Percentiles rank a stretch among this genome's conserved stretches.
These are phyloP conservation scores for Medicago arabica DNA, from an alignment of 306 rosid species.

Conservation along the genomic window DNA sequence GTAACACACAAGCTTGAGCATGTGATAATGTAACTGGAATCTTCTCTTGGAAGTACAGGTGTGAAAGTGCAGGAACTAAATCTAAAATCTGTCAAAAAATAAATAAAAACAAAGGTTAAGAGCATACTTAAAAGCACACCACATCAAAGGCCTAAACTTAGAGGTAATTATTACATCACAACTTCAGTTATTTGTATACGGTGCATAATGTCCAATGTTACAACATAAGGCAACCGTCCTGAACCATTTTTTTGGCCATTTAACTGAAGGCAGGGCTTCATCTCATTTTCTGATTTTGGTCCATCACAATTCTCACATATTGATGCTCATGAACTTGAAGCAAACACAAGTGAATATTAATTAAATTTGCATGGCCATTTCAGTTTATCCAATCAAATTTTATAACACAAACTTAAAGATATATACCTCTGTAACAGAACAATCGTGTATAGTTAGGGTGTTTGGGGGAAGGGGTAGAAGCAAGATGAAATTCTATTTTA, in stretches of 20 bases:
- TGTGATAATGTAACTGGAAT: conserved; percentile 74
- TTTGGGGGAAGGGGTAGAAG: not conserved
- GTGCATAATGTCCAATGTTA: not conserved
- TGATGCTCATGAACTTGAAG: conserved; percentile 3
- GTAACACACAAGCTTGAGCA: conserved; percentile 84
- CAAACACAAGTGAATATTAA: conserved; percentile 22
- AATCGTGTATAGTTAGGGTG: conserved; percentile 1
- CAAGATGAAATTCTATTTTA: conserved; percentile 11
- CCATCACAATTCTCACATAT: no score
- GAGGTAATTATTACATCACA: not conserved
- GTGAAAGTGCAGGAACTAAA: conserved; percentile 72
- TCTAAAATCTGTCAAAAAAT: conserved; percentile 70
- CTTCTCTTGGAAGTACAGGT: conserved; percentile 71
- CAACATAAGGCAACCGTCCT: conserved; percentile 13
- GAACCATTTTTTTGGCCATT: conserved; percentile 1
- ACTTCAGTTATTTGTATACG: conserved; percentile 7
- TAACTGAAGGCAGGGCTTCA: no score
- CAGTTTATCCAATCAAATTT: conserved; percentile 20
- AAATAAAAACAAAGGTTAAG: conserved; percentile 19
- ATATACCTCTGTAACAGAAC: conserved; percentile 8
- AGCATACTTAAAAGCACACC: conserved; percentile 24
- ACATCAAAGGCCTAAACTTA: conserved; percentile 31
- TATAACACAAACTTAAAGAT: conserved; percentile 2
- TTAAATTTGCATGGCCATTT: conserved; percentile 24
- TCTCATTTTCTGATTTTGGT: no score